A percentile compares a stretch with the other conserved stretches of the same genome.
Conservation (phyloP, 352 stramenopile genomes). For the Globisporangium canariense region DNA sequence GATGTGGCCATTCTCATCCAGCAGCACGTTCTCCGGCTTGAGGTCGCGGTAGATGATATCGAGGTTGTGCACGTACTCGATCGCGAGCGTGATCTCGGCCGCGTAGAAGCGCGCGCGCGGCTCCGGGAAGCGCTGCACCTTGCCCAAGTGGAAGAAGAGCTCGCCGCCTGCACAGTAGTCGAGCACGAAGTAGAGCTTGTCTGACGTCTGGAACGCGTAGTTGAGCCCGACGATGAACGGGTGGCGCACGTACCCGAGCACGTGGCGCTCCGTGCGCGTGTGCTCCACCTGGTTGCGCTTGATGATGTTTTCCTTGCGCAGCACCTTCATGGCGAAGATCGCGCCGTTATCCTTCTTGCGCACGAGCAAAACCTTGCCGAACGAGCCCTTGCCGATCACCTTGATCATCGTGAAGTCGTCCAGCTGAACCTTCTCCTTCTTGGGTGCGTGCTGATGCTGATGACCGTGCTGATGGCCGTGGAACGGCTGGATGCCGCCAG, state of each 20-base stretch:
- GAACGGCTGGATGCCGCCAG: slow-evolving; percentile 20
- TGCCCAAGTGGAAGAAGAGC: slow-evolving; percentile 92
- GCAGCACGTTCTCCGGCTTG: slow-evolving; percentile 96
- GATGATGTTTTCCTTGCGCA: slow-evolving; percentile 99
- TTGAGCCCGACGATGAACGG: slow-evolving; percentile 97
- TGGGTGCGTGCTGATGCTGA: slow-evolving; percentile 33
- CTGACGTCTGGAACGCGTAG: slow-evolving; percentile 95
- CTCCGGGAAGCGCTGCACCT: slow-evolving; percentile 94
- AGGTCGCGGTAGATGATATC: slow-evolving; percentile 97
- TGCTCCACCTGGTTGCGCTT: slow-evolving; percentile 90
- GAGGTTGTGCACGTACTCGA: slow-evolving; percentile 93
- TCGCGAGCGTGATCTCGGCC: slow-evolving; percentile 95
- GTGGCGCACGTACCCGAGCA: slow-evolving; percentile 94
- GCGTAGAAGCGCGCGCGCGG: slow-evolving; percentile 95
- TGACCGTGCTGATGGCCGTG: slow-evolving; percentile 18
- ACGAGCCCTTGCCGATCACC: slow-evolving; percentile 95
- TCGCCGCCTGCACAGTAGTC: slow-evolving; percentile 98
- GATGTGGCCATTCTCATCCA: slow-evolving; percentile 96
- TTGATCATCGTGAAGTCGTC: slow-evolving; percentile 96
- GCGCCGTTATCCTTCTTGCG: slow-evolving; percentile 90
- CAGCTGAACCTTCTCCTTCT: slow-evolving; percentile 76
- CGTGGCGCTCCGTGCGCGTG: slow-evolving; percentile 77
- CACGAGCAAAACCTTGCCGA: slow-evolving; percentile 96
- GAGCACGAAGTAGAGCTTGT: slow-evolving; percentile 98
- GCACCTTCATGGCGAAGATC: slow-evolving; percentile 99